A percentile compares a stretch with the other conserved stretches of the same genome.
These are phyloP conservation scores for Cladophialophora exuberans DNA, from an alignment of 2,329 filamentous ascomycete species.

Conservation along the genomic window DNA sequence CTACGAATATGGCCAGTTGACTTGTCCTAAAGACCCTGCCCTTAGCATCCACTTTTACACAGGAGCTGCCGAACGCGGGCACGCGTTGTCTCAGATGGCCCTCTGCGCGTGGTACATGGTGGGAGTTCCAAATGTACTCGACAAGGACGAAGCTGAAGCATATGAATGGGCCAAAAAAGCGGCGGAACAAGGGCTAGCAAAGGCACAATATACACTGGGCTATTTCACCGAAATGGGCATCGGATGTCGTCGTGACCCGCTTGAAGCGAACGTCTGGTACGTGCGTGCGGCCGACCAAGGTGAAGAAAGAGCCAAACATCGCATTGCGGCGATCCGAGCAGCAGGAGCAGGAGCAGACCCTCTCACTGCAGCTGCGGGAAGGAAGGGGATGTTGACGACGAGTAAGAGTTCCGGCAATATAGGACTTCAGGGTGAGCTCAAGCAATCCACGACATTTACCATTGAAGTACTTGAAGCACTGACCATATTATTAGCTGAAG, in stretches of 20 bases:
- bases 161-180: conserved; percentile 94
- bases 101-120: conserved; percentile 99
- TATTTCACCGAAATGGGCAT: conserved; percentile 99
- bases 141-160: conserved; percentile 93
- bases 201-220: conserved; percentile 90
- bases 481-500: conserved; percentile 22
- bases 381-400: conserved; percentile 20
- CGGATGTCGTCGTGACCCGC: conserved; percentile 87
- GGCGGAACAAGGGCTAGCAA: conserved; percentile 74
- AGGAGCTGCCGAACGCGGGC: conserved; percentile 79
- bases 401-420: conserved; percentile 25
- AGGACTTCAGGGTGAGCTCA: conserved; percentile 27
- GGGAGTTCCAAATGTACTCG: conserved; percentile 85
- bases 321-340: conserved; percentile 81
- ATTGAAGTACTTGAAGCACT: conserved; percentile 6
- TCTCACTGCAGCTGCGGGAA: conserved; percentile 32
- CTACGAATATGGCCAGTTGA: conserved; percentile 88
- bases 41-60: conserved; percentile 98
- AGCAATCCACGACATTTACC: neutral
- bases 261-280: conserved; percentile 98
- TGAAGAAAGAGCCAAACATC: conserved; percentile 84
- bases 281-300: conserved; percentile 92
- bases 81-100: conserved; percentile 93
- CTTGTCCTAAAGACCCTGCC: conserved; percentile 86
- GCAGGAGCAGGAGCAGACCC: conserved; percentile 66